Evolutionary conservation across 139 green algal genomes (phyloP).

Genomic region (Protoeuglena noctilucae): DNA sequence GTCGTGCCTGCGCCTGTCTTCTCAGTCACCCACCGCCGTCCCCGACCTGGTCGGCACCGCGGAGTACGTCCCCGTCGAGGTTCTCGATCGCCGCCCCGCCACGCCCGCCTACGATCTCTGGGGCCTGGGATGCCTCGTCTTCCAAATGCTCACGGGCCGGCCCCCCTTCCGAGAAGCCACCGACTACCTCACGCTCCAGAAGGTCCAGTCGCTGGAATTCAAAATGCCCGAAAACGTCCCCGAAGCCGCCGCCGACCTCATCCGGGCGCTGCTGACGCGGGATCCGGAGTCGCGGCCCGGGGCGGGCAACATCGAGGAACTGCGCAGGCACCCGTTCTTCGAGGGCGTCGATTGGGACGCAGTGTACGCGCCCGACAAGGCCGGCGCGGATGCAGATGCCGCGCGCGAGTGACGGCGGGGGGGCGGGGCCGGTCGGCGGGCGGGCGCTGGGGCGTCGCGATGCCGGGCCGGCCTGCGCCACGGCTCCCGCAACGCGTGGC

Average conservation of each 20-base stretch:
- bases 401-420: no score
- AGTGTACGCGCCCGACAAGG: no score
- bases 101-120: slow-evolving; percentile 15
- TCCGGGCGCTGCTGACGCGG: slow-evolving; percentile 1
- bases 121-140: slow-evolving; percentile 24
- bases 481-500: no score
- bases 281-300: slow-evolving; percentile 1
- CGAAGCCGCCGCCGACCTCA: slow-evolving; percentile 9
- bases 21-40: no score
- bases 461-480: no score
- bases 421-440: no score
- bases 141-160: slow-evolving; percentile 16
- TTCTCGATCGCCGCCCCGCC: slow-evolving; percentile 13
- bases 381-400: no score
- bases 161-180: slow-evolving; percentile 15
- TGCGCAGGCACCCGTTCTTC: slow-evolving; percentile 4
- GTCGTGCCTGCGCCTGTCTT: no score
- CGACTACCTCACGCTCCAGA: slow-evolving; percentile 29
- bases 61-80: slow-evolving; percentile 23
- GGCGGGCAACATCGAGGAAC: background rate
- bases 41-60: slow-evolving; percentile 26
- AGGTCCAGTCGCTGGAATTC: slow-evolving; percentile 10
- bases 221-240: slow-evolving; percentile 10
- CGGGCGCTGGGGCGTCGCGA: no score
- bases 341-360: background rate